phyloP scores from a whole-genome alignment of 495 filamentous ascomycete genomes.

The Podospora sp. region DNA sequence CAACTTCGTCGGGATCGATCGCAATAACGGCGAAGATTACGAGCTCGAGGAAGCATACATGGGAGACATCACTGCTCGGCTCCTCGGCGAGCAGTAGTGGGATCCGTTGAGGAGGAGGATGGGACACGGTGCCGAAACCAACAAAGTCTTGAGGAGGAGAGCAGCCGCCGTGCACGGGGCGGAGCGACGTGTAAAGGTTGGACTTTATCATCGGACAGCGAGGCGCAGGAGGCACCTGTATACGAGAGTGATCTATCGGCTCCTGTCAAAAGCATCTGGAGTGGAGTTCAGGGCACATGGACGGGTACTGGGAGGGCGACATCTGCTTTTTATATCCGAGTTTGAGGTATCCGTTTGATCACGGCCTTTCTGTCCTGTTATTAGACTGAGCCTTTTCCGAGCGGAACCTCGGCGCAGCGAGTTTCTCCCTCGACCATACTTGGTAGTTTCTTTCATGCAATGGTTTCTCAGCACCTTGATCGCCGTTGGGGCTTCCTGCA shows the following conservation, averaged over 20 bases:
- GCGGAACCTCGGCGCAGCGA: background rate
- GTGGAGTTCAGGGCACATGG: constrained; percentile 23
- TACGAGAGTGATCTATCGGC: background rate
- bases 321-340: constrained; percentile 9
- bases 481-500: too few species aligned
- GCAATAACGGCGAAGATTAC: constrained; percentile 75
- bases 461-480: background rate
- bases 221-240: background rate
- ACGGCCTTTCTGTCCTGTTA: background rate
- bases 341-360: background rate
- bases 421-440: background rate
- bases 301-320: constrained; percentile 7
- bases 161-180: background rate
- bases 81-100: constrained; percentile 72
- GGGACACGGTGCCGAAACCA: background rate
- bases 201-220: background rate
- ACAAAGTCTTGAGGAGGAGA: too few species aligned
- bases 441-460: background rate
- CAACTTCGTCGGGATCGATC: constrained; percentile 77
- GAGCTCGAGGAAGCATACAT: constrained; percentile 83
- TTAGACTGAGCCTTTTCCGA: background rate
- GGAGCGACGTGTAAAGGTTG: background rate
- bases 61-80: constrained; percentile 82
- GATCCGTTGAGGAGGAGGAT: background rate
- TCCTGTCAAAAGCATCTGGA: constrained; percentile 21